Conservation (phyloP, 345 rosid genomes). For the Populus tremula region DNA sequence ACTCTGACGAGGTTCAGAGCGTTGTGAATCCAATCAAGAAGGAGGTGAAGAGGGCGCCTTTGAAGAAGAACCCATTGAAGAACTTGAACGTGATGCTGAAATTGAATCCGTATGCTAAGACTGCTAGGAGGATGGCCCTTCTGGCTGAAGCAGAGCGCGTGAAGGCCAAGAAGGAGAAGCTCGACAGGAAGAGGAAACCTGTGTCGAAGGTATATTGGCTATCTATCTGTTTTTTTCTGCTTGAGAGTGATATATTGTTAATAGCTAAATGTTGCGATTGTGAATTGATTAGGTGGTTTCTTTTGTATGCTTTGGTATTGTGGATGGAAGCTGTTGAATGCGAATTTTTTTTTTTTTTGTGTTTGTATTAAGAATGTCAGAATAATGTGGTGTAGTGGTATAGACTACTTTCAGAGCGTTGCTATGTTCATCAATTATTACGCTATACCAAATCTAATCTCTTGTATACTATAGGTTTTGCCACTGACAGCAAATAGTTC, state of each 20-base stretch:
- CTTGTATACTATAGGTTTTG: too few relatives aligned
- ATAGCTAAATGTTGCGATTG: too few relatives aligned
- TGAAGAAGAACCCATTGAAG: conserved; percentile 96
- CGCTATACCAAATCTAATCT: too few relatives aligned
- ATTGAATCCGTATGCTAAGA: conserved; percentile 92
- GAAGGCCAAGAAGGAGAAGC: conserved; percentile 96
- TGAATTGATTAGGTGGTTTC: background rate
- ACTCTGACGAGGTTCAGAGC: conserved; percentile 92
- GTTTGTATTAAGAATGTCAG: background rate
- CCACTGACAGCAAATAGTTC: too few relatives aligned
- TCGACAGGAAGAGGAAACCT: conserved; percentile 74
- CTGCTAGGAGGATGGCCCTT: conserved; percentile 90
- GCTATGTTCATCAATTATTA: too few relatives aligned
- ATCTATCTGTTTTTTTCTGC: background rate
- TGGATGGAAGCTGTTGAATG: background rate
- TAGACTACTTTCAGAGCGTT: background rate
- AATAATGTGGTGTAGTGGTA: background rate
- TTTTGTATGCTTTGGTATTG: background rate
- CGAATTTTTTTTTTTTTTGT: background rate
- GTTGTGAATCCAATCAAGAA: conserved; percentile 80
- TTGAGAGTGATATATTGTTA: too few relatives aligned
- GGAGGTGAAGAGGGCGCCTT: conserved; percentile 63
- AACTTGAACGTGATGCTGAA: conserved; percentile 74
- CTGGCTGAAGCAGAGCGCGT: conserved; percentile 91
- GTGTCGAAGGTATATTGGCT: conserved; percentile 55